Evolutionary conservation across 495 filamentous ascomycete species (phyloP).

Genomic region (Staphylotrichum longicolle): DNA sequence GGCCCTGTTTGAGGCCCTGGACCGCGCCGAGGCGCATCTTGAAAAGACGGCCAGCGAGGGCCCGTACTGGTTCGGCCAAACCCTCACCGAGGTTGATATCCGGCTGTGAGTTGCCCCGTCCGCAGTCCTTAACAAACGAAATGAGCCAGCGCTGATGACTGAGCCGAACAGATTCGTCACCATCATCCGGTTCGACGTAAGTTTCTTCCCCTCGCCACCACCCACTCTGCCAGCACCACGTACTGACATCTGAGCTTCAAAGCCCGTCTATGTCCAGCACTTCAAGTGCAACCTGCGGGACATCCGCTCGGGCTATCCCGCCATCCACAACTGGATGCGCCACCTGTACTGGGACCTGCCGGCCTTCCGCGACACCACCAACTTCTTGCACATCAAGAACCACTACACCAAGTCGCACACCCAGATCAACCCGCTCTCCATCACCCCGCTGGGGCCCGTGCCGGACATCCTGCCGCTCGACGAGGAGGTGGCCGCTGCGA

Average conservation of each 20-base stretch:
- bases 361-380: slow-evolving; percentile 67
- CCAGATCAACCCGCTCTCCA: slow-evolving; percentile 60
- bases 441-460: slow-evolving; percentile 64
- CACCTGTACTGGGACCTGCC: slow-evolving; percentile 68
- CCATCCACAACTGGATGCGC: slow-evolving; percentile 65
- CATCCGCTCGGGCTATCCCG: slow-evolving; percentile 68
- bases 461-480: slow-evolving; percentile 56
- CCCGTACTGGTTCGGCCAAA: slow-evolving; percentile 62
- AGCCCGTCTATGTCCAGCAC: slow-evolving; percentile 61
- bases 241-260: not conserved
- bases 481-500: slow-evolving; percentile 42
- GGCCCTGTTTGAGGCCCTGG: slow-evolving; percentile 61
- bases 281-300: slow-evolving; percentile 70
- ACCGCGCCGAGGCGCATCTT: slow-evolving; percentile 63
- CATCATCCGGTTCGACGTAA: slow-evolving; percentile 64
- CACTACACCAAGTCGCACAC: slow-evolving; percentile 53
- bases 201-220: slow-evolving; percentile 2
- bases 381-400: slow-evolving; percentile 62
- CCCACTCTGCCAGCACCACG: not conserved
- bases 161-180: slow-evolving; percentile 48
- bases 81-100: slow-evolving; percentile 67
- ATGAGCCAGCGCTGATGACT: not conserved
- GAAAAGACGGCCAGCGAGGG: slow-evolving; percentile 37
- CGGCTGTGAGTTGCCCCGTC: slow-evolving; percentile 42
- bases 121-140: not conserved